Conservation (phyloP, 768 basidiomycete species). For the Russula vinacea region DNA sequence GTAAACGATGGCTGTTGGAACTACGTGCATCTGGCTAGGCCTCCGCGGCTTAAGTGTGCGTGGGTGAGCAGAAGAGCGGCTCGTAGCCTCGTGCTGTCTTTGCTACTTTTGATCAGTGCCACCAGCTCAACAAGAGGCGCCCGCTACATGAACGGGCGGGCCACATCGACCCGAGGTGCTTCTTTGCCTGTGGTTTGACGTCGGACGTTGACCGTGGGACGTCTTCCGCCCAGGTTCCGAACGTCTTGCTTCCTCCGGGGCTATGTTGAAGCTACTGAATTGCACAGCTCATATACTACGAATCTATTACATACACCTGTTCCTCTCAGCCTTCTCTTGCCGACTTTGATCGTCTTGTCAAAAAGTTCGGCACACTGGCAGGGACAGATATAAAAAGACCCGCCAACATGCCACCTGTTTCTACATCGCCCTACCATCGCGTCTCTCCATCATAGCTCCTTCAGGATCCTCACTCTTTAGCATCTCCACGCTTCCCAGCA, state of each 20-base stretch:
- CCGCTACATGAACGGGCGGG: background rate
- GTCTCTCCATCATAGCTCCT: background rate
- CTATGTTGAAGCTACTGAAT: background rate
- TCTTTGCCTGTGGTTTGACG: no score
- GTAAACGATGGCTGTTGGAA: no score
- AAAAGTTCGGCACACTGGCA: background rate
- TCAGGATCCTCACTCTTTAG: background rate
- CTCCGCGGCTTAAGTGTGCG: no score
- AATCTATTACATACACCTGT: background rate
- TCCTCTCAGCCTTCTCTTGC: background rate
- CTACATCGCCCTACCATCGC: background rate
- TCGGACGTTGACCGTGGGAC: background rate
- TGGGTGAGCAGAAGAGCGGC: no score
- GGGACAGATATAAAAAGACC: conserved; percentile 6
- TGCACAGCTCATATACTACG: background rate
- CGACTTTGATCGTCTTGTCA: background rate
- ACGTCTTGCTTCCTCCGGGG: background rate
- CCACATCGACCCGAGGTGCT: background rate
- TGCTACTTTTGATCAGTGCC: background rate
- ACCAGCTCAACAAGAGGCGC: background rate
- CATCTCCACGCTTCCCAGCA: background rate
- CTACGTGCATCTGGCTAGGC: no score
- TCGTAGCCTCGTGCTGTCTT: background rate
- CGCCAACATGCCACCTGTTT: background rate
- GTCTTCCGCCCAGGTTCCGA: conserved; percentile 4